Evolutionary conservation across 1,284 basidiomycete species (phyloP), one percentile per base, ranked within the genome.

Genomic region (Melampsora abietis-canadensis): DNA sequence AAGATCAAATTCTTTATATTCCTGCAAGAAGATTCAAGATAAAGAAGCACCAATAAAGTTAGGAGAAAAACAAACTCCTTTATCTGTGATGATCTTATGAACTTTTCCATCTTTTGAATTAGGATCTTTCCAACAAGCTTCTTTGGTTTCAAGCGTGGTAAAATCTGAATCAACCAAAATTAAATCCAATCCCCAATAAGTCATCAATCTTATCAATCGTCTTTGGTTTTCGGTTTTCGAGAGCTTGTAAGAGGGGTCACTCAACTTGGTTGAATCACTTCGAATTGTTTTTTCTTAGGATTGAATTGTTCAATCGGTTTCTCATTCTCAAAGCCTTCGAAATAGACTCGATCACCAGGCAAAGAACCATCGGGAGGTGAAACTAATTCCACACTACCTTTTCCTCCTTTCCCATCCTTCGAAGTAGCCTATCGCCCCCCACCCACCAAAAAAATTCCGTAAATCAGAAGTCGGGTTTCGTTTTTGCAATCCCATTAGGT

Each of bases 251-350:
- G n/a, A n/a, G n/a, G n/a, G n/a, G n/a, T n/a, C n/a, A 24, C 79
- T 82, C 34, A 77, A 89, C 90, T 88, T 77, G 92, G 92, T 81
- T 95, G 94, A 66, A 97, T 87, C 0, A 92, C 90, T 84, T 97
- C 94, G 79, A 95, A 97, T 40, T 96, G 90, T 84, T 97, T 98
- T 85, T 95, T 96, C 85, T 97, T 97, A 12, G 94, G 94, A 83
- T 95, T 96, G 77, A 97, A 85, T 80, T 92, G 91, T 2, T 89
- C 82, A 54, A 94, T 84, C 1, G 93, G 90, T 24, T 64, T 60
- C 54, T 78, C 76, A 34, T 78, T 73, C n/a, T 78, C 78, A 76
- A 80, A 80, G 15, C 93, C 94, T 80, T 97, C 94, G 79, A 97
- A 98, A 84, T 91, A 97, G 60, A 98, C 87, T 34, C 90, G 86